Conservation (phyloP, 2,329 filamentous ascomycete genomes). For the Aspergillus sp. region DNA sequence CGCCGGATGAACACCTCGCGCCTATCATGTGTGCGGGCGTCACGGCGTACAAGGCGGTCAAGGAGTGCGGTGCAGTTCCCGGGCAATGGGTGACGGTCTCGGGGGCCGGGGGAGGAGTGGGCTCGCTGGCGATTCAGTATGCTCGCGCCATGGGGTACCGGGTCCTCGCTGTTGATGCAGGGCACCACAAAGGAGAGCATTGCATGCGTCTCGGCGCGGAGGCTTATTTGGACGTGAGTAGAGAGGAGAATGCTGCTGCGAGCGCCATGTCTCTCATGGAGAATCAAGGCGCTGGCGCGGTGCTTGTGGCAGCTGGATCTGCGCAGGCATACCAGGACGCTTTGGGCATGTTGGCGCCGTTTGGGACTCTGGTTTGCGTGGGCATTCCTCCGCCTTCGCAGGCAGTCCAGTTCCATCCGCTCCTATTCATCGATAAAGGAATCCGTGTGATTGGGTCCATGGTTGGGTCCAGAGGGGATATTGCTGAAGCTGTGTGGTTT, state of each 20-base stretch:
- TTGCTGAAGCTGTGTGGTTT: too few species aligned
- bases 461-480: too few species aligned
- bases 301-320: conserved; percentile 77
- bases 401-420: too few species aligned
- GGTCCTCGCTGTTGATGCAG: conserved; percentile 77
- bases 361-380: conserved; percentile 81
- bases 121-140: conserved; percentile 79
- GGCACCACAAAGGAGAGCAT: conserved; percentile 74
- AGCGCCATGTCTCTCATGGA: conserved; percentile 78
- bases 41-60: conserved; percentile 22
- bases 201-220: conserved; percentile 65
- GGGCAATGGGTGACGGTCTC: conserved; percentile 29
- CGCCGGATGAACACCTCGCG: conserved; percentile 16
- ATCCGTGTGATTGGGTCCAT: too few species aligned
- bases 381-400: conserved; percentile 43
- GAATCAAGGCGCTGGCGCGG: conserved; percentile 77
- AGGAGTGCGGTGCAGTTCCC: conserved; percentile 1
- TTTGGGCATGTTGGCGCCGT: conserved; percentile 76
- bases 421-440: too few species aligned
- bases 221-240: conserved; percentile 75
- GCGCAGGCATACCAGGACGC: conserved; percentile 97
- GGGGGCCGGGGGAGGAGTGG: conserved; percentile 59
- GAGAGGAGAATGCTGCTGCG: conserved; percentile 71
- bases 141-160: conserved; percentile 85
- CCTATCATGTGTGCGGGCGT: conserved; percentile 24